Evolutionary conservation across 2,329 filamentous ascomycete species (phyloP).

Genomic region (Rosellinia necatrix): DNA sequence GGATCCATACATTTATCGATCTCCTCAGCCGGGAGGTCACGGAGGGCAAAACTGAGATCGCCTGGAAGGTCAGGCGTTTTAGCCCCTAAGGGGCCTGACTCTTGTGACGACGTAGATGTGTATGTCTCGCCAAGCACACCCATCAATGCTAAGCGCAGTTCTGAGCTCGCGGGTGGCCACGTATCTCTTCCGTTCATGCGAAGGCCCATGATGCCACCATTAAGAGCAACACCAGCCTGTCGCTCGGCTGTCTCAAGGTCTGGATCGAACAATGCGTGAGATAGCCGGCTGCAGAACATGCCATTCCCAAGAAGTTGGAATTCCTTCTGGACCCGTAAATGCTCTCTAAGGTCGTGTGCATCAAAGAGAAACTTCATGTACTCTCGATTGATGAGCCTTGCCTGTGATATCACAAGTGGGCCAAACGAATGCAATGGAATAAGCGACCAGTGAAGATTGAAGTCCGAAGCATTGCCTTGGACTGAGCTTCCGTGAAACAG

Average conservation of each 20-base stretch:
- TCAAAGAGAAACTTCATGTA: constrained; percentile 77
- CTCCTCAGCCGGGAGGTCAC: constrained; percentile 77
- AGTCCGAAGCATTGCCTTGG: constrained; percentile 34
- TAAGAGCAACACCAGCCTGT: constrained; percentile 68
- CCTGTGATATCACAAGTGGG: constrained; percentile 74
- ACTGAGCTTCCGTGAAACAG: constrained; percentile 41
- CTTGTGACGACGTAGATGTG: constrained; percentile 32
- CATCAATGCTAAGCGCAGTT: constrained; percentile 86
- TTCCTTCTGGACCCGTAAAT: constrained; percentile 74
- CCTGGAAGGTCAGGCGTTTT: constrained; percentile 60
- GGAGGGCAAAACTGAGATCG: constrained; percentile 80
- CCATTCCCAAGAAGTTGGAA: constrained; percentile 88
- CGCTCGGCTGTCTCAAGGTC: constrained; percentile 80
- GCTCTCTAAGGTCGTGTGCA: constrained; percentile 70
- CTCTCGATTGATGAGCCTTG: constrained; percentile 75
- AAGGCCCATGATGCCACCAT: constrained; percentile 77
- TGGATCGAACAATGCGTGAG: constrained; percentile 82
- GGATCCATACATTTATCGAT: constrained; percentile 84
- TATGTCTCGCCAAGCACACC: constrained; percentile 82
- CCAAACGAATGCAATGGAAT: constrained; percentile 74
- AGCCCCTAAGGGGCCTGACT: constrained; percentile 38
- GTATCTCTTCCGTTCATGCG: constrained; percentile 78
- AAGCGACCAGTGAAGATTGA: constrained; percentile 62
- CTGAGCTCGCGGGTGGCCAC: constrained; percentile 94
- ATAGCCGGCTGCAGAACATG: constrained; percentile 77